These are phyloP conservation scores for Trametes polyzona DNA, from an alignment of 1,284 basidiomycete species.

Conservation along the genomic window DNA sequence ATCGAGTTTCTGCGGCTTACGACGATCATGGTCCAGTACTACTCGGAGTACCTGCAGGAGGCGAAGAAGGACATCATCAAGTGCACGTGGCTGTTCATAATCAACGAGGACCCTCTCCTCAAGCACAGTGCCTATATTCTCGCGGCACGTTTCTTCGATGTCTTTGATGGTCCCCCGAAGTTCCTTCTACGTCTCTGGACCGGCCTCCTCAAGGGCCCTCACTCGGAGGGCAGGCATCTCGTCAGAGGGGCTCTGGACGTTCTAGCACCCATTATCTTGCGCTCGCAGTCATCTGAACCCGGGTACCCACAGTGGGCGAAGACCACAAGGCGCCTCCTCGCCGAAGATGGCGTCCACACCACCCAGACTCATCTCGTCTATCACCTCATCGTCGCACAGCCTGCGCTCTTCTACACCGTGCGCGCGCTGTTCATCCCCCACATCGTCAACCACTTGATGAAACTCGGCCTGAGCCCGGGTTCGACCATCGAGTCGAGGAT, in stretches of 20 bases:
- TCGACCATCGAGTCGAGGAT: conserved; percentile 84
- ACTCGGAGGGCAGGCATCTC: conserved; percentile 81
- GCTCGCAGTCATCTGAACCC: conserved; percentile 55
- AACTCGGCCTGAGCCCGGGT: conserved; percentile 80
- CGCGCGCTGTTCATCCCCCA: conserved; percentile 96
- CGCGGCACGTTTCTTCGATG: conserved; percentile 93
- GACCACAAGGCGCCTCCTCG: conserved; percentile 84
- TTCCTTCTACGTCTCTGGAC: conserved; percentile 96
- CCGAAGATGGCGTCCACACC: conserved; percentile 87
- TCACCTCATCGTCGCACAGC: conserved; percentile 91
- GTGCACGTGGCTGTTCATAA: conserved; percentile 92
- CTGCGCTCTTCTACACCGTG: conserved; percentile 92
- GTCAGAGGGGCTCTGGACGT: conserved; percentile 91
- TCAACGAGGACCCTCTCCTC: conserved; percentile 86
- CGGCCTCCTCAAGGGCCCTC: conserved; percentile 84
- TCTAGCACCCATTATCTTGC: conserved; percentile 85
- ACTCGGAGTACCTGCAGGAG: conserved; percentile 77
- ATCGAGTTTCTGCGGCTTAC: conserved; percentile 94
- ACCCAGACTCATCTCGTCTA: conserved; percentile 90
- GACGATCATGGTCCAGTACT: conserved; percentile 87
- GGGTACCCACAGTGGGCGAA: conserved; percentile 89
- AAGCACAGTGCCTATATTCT: conserved; percentile 95
- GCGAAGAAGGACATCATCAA: conserved; percentile 95
- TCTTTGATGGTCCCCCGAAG: conserved; percentile 90
- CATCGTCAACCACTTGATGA: conserved; percentile 89